Percentiles rank a stretch among this genome's conserved stretches.
Conservation (phyloP, 2,329 filamentous ascomycete species). For the Orbilia oligospora region DNA sequence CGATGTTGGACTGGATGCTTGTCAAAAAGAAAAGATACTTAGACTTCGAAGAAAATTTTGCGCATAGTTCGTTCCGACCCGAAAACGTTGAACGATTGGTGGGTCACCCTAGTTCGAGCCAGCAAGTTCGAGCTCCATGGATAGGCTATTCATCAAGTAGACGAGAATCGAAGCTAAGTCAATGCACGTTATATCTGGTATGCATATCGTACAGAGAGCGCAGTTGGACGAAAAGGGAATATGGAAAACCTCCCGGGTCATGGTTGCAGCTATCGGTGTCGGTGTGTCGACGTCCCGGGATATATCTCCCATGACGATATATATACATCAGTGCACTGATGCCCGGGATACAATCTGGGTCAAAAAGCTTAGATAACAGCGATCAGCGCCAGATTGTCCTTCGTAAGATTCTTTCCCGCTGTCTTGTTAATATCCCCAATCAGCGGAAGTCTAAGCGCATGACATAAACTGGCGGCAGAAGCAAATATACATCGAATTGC, state of each 20-base stretch:
- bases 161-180: slow-evolving; percentile 16
- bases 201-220: slow-evolving; percentile 28
- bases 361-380: slow-evolving; percentile 30
- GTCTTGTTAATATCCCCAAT: slow-evolving; percentile 29
- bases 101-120: slow-evolving; percentile 12
- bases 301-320: slow-evolving; percentile 30
- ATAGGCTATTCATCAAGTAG: slow-evolving; percentile 7
- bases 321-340: slow-evolving; percentile 15
- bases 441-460: slow-evolving; percentile 58
- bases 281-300: slow-evolving; percentile 16
- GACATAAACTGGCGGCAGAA: slow-evolving; percentile 30
- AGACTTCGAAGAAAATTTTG: slow-evolving; percentile 28
- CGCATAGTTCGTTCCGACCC: slow-evolving; percentile 57
- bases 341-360: neutral
- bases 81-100: slow-evolving; percentile 56
- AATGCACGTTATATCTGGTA: slow-evolving; percentile 18
- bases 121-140: slow-evolving; percentile 13
- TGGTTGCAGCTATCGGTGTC: neutral
- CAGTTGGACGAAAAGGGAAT: slow-evolving; percentile 13
- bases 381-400: slow-evolving; percentile 59
- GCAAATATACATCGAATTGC: slow-evolving; percentile 23
- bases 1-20: slow-evolving; percentile 45
- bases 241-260: neutral
- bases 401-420: slow-evolving; percentile 42
- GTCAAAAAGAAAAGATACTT: slow-evolving; percentile 35